These are phyloP conservation scores for Podospora sp. DNA, from an alignment of 495 filamentous ascomycete species.

Conservation along the genomic window DNA sequence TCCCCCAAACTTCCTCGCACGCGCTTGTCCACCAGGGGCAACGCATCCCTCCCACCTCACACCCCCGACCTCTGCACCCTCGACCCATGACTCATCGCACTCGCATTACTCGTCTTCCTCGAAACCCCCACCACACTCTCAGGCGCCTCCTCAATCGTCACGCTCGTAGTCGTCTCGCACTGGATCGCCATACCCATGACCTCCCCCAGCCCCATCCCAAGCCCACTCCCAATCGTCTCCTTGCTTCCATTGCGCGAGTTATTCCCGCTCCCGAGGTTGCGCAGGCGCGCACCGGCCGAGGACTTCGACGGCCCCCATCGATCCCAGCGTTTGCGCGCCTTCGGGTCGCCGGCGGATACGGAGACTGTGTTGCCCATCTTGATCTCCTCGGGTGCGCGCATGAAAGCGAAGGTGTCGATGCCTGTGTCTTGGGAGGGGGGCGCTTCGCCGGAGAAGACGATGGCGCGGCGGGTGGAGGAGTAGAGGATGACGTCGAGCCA, in stretches of 20 bases:
- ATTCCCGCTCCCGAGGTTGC: conserved; percentile 19
- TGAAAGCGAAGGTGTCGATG: conserved; percentile 51
- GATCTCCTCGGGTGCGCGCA: conserved; percentile 41
- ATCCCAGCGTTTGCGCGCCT: conserved; percentile 27
- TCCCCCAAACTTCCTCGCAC: background rate
- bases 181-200: conserved; percentile 43
- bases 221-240: conserved; percentile 32
- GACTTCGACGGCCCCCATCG: conserved; percentile 26
- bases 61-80: background rate
- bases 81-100: conserved; percentile 18
- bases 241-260: conserved; percentile 32
- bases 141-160: conserved; percentile 40
- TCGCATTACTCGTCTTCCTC: conserved; percentile 22
- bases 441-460: conserved; percentile 50
- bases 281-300: conserved; percentile 20
- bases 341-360: conserved; percentile 36
- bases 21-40: conserved; percentile 12
- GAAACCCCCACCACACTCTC: background rate
- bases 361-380: conserved; percentile 44
- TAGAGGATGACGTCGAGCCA: conserved; percentile 74
- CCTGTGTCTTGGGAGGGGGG: conserved; percentile 48
- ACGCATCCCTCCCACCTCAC: background rate
- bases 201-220: conserved; percentile 30
- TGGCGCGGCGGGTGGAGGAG: conserved; percentile 62
- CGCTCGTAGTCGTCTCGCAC: conserved; percentile 47